phyloP scores from a whole-genome alignment of 2,329 filamentous ascomycete species.

The Penicillium sp. region DNA sequence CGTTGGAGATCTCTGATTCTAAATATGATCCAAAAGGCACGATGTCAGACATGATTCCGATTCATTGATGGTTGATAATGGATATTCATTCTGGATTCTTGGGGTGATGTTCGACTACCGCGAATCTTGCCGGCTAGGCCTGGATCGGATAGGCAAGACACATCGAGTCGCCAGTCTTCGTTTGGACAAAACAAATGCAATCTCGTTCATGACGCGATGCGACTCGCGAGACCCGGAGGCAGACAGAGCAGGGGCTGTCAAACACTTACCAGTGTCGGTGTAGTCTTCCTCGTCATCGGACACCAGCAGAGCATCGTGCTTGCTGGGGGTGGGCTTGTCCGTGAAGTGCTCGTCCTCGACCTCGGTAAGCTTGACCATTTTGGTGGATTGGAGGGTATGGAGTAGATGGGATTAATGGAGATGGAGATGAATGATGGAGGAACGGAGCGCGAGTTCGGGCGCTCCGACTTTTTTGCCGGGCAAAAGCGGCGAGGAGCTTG shows the following conservation, averaged over 20 bases:
- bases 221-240: conserved; percentile 12
- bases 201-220: not conserved
- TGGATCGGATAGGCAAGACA: too few relatives aligned
- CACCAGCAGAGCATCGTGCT: conserved; percentile 54
- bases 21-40: conserved; percentile 2
- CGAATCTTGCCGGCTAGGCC: too few relatives aligned
- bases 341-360: conserved; percentile 95
- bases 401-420: conserved; percentile 6
- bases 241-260: conserved; percentile 4
- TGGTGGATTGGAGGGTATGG: conserved; percentile 21
- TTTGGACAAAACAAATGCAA: too few relatives aligned
- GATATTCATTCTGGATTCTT: too few relatives aligned
- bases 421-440: conserved; percentile 25
- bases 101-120: too few relatives aligned
- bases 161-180: too few relatives aligned
- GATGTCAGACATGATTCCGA: conserved; percentile 3
- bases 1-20: conserved; percentile 83
- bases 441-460: conserved; percentile 26
- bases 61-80: conserved; percentile 2
- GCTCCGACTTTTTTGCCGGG: conserved; percentile 42
- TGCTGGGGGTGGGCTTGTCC: conserved; percentile 61
- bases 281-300: conserved; percentile 69
- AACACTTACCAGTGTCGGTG: conserved; percentile 77
- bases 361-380: conserved; percentile 95
- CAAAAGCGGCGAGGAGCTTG: conserved; percentile 37